phyloP scores from a whole-genome alignment of 345 rosid species.

The Aquilaria yunnanensis region DNA sequence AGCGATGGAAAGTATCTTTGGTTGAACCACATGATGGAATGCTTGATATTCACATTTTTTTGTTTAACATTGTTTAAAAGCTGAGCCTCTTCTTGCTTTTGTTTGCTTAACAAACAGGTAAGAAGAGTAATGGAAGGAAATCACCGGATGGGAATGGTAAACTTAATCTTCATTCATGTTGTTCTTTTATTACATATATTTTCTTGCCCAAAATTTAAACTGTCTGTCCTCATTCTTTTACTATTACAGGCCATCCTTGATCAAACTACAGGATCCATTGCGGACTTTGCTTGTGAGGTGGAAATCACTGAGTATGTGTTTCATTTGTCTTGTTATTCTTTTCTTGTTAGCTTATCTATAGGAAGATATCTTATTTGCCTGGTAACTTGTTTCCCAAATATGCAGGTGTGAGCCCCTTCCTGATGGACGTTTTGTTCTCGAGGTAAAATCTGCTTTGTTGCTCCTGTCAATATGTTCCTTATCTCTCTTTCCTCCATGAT shows the following conservation, averaged over 20 bases:
- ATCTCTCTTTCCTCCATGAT: neutral
- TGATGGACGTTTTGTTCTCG: constrained; percentile 81
- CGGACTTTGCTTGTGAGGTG: constrained; percentile 94
- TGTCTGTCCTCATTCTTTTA: neutral
- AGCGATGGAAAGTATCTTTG: no score
- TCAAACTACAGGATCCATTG: constrained; percentile 56
- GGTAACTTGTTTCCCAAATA: neutral
- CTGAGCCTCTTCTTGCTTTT: neutral
- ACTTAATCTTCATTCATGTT: constrained; percentile 12
- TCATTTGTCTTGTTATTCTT: constrained; percentile 5
- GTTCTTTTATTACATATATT: constrained; percentile 4
- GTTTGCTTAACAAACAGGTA: constrained; percentile 33
- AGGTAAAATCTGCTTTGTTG: constrained; percentile 35
- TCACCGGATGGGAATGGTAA: constrained; percentile 97
- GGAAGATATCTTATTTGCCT: neutral
- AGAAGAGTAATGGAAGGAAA: constrained; percentile 98
- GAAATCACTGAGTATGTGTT: constrained; percentile 89
- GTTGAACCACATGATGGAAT: no score
- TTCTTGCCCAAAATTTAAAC: constrained; percentile 2
- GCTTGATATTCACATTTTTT: no score
- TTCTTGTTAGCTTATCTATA: neutral
- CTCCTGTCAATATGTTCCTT: neutral
- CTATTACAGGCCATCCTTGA: constrained; percentile 67
- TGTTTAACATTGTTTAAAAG: neutral
- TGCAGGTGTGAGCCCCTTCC: constrained; percentile 93